Conservation (phyloP, 2,329 filamentous ascomycete species). For the Aspergillus arachidicola region DNA sequence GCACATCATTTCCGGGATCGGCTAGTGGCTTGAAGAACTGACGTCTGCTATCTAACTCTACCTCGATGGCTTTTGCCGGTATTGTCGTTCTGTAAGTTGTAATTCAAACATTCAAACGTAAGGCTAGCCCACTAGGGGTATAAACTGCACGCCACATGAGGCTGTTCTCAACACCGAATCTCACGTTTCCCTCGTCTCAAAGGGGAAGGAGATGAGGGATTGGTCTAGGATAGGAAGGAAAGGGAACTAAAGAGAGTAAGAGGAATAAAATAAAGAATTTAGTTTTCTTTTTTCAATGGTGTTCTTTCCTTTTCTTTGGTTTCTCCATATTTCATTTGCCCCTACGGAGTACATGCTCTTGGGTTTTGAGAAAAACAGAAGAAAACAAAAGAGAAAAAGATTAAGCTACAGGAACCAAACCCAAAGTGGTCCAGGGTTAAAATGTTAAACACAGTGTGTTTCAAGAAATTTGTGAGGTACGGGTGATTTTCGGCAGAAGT, state of each 20-base stretch:
- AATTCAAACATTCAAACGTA: not conserved
- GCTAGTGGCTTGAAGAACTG: slow-evolving; percentile 1
- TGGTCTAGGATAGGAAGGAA: not conserved
- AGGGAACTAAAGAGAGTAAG: not conserved
- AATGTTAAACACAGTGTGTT: not conserved
- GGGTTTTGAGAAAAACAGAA: not conserved
- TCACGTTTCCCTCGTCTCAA: not conserved
- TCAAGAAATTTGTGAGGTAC: not conserved
- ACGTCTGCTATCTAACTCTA: slow-evolving; percentile 2
- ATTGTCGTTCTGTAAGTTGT: slow-evolving; percentile 1
- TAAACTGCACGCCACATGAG: not conserved
- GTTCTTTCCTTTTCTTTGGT: not conserved
- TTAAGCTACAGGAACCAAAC: slow-evolving; percentile 4
- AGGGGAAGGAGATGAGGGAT: not conserved
- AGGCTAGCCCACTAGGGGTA: not conserved
- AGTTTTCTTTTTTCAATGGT: too few relatives aligned
- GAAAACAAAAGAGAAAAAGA: not conserved
- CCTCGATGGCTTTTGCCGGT: not conserved
- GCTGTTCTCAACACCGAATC: not conserved
- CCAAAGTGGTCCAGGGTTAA: not conserved
- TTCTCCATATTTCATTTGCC: not conserved
- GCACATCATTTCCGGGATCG: not conserved
- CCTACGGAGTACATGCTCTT: not conserved
- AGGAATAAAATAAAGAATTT: not conserved
- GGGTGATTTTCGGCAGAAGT: slow-evolving; percentile 6